These are phyloP conservation scores for Talaromyces marneffei DNA, from an alignment of 2,329 filamentous ascomycete species.

Conservation along the genomic window DNA sequence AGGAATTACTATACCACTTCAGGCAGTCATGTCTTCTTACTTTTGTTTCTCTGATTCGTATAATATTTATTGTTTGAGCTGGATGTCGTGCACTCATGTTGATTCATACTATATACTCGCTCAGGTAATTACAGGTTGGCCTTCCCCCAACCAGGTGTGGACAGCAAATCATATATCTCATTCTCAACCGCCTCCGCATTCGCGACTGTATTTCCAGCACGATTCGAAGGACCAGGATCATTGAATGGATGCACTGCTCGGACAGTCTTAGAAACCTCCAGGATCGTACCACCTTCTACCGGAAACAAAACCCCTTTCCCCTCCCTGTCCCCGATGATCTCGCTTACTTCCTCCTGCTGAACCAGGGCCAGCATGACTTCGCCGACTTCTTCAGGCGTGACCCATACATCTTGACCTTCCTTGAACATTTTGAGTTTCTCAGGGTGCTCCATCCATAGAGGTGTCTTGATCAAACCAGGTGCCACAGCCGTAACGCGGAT, in stretches of 20 bases:
- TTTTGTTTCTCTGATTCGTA: background rate
- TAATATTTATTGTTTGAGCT: background rate
- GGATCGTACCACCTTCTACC: slow-evolving; percentile 46
- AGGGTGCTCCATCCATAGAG: slow-evolving; percentile 56
- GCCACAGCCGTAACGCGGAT: slow-evolving; percentile 57
- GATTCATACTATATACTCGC: background rate
- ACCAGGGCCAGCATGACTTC: slow-evolving; percentile 53
- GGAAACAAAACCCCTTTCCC: slow-evolving; percentile 27
- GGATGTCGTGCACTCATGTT: background rate
- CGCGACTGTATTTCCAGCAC: slow-evolving; percentile 43
- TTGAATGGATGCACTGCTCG: slow-evolving; percentile 47
- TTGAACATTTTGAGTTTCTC: slow-evolving; percentile 53
- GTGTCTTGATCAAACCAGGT: slow-evolving; percentile 57
- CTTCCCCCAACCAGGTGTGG: slow-evolving; percentile 46
- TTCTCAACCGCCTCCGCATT: slow-evolving; percentile 37
- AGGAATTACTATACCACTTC: slow-evolving; percentile 3
- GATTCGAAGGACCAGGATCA: slow-evolving; percentile 49
- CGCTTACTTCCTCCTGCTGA: slow-evolving; percentile 42
- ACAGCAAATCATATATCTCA: slow-evolving; percentile 48
- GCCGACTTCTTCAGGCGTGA: slow-evolving; percentile 56
- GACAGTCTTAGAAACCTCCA: slow-evolving; percentile 53
- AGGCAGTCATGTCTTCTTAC: background rate
- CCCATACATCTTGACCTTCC: slow-evolving; percentile 48
- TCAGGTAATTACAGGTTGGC: slow-evolving; percentile 21
- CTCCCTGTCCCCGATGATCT: slow-evolving; percentile 29